phyloP scores from a whole-genome alignment of 768 basidiomycete species.

The Rubroboletus pulcherrimus region DNA sequence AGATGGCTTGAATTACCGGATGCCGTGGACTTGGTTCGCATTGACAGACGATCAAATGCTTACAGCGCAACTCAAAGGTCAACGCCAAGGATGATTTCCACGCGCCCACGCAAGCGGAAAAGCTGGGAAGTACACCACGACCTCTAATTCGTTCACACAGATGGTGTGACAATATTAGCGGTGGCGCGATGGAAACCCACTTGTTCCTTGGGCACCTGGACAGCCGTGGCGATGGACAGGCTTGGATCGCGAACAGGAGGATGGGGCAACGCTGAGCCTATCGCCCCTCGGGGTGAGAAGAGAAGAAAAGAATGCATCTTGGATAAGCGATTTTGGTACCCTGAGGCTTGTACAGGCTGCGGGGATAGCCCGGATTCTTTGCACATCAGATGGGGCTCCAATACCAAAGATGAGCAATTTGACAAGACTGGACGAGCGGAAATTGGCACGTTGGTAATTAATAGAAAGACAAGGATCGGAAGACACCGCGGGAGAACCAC shows the following conservation, averaged over 20 bases:
- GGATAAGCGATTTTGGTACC: not conserved
- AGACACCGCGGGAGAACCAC: not conserved
- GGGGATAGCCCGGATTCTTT: not conserved
- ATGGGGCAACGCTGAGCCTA: not conserved
- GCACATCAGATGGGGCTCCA: not conserved
- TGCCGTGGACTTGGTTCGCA: not conserved
- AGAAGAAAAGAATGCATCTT: not conserved
- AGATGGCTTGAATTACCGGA: conserved; percentile 1
- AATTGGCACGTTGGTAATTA: conserved; percentile 6
- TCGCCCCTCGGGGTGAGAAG: not conserved
- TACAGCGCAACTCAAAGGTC: not conserved
- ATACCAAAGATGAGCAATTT: not conserved
- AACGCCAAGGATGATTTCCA: not conserved
- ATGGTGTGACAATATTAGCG: not conserved
- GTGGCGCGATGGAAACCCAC: not conserved
- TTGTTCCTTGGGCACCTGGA: not conserved
- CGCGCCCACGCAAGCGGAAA: not conserved
- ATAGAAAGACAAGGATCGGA: not conserved
- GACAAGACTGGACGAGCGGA: not conserved
- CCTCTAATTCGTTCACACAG: not conserved
- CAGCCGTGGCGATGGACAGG: not conserved
- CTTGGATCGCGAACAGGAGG: not conserved
- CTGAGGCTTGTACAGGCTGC: not conserved
- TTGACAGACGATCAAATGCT: not conserved
- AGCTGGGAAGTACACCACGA: not conserved